Evolutionary conservation across 768 basidiomycete species (phyloP).

Genomic region (Pluteus cervinus): DNA sequence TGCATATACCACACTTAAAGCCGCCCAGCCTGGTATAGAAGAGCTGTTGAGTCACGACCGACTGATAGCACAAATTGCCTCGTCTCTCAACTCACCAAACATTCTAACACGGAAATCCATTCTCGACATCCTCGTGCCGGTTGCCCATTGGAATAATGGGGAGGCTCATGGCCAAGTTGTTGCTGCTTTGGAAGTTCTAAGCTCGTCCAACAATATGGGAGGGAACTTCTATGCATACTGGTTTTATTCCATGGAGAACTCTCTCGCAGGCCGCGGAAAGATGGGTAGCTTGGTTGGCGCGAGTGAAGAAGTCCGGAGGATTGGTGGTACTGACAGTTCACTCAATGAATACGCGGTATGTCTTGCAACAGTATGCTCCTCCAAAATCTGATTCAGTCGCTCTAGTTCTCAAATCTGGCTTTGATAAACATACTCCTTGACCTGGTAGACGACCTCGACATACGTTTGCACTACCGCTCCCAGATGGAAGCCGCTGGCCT

Average conservation of each 20-base stretch:
- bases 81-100: conserved; percentile 77
- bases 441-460: conserved; percentile 68
- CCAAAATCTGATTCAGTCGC: conserved; percentile 6
- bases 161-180: conserved; percentile 64
- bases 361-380: conserved; percentile 1
- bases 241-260: conserved; percentile 77
- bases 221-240: conserved; percentile 76
- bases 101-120: conserved; percentile 73
- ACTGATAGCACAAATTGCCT: conserved; percentile 74
- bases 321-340: conserved; percentile 57
- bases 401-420: conserved; percentile 64
- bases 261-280: conserved; percentile 78
- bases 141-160: conserved; percentile 60
- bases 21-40: conserved; percentile 49
- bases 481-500: conserved; percentile 90
- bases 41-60: conserved; percentile 71
- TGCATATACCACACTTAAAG: conserved; percentile 4
- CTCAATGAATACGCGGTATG: conserved; percentile 85
- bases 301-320: conserved; percentile 79
- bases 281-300: conserved; percentile 97
- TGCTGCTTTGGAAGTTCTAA: conserved; percentile 68
- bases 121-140: conserved; percentile 72
- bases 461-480: conserved; percentile 80
- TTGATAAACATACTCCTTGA: conserved; percentile 66
- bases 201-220: conserved; percentile 55